These are phyloP conservation scores for Xanthoconium purpureum DNA, from an alignment of 768 basidiomycete genomes.

Conservation along the genomic window DNA sequence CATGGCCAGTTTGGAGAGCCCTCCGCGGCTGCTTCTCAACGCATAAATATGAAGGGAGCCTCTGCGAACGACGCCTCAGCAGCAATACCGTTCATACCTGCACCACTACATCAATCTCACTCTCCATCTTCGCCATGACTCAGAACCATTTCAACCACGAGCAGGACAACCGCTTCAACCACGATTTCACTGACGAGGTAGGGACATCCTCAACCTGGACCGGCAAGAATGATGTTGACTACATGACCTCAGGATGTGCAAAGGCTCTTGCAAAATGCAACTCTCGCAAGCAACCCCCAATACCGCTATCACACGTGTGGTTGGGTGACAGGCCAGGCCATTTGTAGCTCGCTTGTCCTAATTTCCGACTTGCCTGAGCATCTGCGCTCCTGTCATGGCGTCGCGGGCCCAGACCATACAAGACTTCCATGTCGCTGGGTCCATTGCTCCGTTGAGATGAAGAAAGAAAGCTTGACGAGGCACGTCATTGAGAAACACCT, in stretches of 20 bases:
- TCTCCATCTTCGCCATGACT: background rate
- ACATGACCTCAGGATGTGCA: conserved; percentile 4
- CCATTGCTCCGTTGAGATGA: conserved; percentile 20
- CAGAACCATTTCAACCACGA: background rate
- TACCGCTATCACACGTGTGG: conserved; percentile 11
- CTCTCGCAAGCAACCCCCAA: background rate
- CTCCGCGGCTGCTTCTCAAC: conserved; percentile 14
- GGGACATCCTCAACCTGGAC: background rate
- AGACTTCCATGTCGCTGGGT: conserved; percentile 17
- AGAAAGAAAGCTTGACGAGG: conserved; percentile 26
- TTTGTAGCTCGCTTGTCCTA: conserved; percentile 8
- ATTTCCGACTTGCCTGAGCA: conserved; percentile 18
- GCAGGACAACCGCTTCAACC: background rate
- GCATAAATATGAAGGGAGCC: conserved; percentile 18
- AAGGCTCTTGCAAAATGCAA: background rate
- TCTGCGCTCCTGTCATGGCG: conserved; percentile 18
- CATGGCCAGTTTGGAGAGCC: conserved; percentile 15
- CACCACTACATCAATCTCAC: background rate
- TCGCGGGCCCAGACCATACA: conserved; percentile 14
- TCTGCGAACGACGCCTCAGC: conserved; percentile 6
- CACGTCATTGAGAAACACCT: conserved; percentile 29
- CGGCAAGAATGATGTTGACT: conserved; percentile 1
- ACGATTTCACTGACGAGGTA: conserved; percentile 13
- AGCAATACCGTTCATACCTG: background rate
- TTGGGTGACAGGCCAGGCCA: conserved; percentile 2